Evolutionary conservation across 2,329 filamentous ascomycete genomes (phyloP), one percentile per base, ranked within the genome.

Genomic region (Botrytis paeoniae): DNA sequence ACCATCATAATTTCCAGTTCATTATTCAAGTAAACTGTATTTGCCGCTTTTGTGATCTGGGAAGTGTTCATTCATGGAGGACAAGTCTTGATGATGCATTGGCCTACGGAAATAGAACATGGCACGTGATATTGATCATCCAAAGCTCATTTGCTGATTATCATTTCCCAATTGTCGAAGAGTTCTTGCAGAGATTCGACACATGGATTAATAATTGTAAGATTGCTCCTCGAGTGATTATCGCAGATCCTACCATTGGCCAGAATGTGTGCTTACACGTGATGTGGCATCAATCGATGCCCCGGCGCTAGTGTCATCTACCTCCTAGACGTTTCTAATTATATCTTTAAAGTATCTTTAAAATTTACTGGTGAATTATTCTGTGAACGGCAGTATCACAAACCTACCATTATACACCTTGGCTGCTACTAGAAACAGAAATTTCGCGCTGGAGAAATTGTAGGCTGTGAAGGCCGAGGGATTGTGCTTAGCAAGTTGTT

Each of bases 401-500:
- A n/a, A 41, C 7, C 35, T 18, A n/a, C 7, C 35, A 41, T 16
- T 62, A 25, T n/a, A n/a, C 14, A 62, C 14, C 60, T 45, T 64
- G 41, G n/a, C 18, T 64, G 6, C 41, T 45, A 32, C 12, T 35
- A 14, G 29, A 29, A 64, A 29, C 39, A 35, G 6, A 16, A 0
- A 45, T 35, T 64, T 64, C 29, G 29, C 41, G 16, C 41, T 64
- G 41, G 39, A 64, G 12, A 32, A 45, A 25, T 45, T 2, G 41
- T 22, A 45, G 20, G 5, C 18, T n/a, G 18, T 64, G 41, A 64
- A 64, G 41, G 62, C 62, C 62, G 62, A 64, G 41, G 18, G 62
- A 45, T 35, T 45, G 62, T 64, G 62, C 62, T 64, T 64, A 43
- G 62, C 29, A 64, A 35, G 9, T 64, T 45, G 62, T 64, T 64